phyloP scores from a whole-genome alignment of 2,329 filamentous ascomycete genomes.

The Hirsutella thompsonii region DNA sequence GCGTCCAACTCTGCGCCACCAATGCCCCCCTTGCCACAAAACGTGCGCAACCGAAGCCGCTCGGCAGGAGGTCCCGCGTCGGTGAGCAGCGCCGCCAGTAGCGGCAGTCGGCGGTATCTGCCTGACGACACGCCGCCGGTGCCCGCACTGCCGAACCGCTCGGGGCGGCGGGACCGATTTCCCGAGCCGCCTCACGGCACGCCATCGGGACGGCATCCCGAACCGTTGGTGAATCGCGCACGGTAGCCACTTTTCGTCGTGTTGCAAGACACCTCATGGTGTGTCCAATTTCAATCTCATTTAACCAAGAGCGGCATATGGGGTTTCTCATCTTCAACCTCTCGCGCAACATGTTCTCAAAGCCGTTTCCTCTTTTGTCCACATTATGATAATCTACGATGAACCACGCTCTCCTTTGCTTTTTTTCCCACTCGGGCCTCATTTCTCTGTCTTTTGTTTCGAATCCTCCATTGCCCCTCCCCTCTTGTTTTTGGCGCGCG shows the following conservation, averaged over 20 bases:
- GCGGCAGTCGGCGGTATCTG: slow-evolving; percentile 1
- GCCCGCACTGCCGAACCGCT: slow-evolving; percentile 15
- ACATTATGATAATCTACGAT: no score
- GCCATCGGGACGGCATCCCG: slow-evolving; percentile 8
- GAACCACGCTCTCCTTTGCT: no score
- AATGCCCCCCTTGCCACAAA: background rate
- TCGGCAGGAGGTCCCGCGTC: slow-evolving; percentile 9
- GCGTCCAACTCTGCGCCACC: background rate
- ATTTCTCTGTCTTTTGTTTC: no score
- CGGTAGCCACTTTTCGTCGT: no score
- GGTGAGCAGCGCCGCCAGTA: background rate
- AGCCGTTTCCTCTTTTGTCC: background rate
- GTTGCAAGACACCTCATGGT: no score
- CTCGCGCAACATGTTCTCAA: no score
- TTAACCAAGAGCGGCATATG: no score
- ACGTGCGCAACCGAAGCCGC: slow-evolving; percentile 11
- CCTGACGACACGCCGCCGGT: slow-evolving; percentile 7
- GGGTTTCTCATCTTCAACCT: background rate
- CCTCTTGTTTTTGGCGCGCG: no score
- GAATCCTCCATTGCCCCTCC: no score
- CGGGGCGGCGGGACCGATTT: slow-evolving; percentile 10
- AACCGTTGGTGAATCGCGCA: slow-evolving; percentile 19
- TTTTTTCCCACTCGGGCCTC: no score
- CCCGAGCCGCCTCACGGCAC: slow-evolving; percentile 2
- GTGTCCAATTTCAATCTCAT: no score